Evolutionary conservation across 2,329 filamentous ascomycete genomes (phyloP).

Genomic region (Colletotrichum sp.): DNA sequence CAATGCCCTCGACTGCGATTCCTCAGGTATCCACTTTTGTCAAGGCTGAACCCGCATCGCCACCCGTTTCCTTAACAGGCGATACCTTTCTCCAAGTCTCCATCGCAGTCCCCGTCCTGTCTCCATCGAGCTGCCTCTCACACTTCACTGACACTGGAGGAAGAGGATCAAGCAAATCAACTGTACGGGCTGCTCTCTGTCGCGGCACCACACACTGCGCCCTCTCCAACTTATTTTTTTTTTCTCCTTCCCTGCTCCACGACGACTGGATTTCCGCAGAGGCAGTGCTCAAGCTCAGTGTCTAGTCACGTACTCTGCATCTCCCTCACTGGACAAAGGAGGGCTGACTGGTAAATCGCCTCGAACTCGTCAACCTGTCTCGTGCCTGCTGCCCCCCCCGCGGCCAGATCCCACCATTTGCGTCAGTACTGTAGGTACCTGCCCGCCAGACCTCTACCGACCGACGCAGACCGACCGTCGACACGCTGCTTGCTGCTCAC

Average conservation of each 20-base stretch:
- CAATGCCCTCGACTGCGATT: background rate
- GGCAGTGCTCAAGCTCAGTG: background rate
- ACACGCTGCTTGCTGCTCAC: background rate
- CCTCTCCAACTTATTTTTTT: background rate
- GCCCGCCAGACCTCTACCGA: background rate
- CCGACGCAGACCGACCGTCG: background rate
- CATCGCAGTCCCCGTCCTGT: background rate
- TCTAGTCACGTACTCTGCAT: background rate
- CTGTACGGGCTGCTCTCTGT: background rate
- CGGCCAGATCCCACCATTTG: background rate
- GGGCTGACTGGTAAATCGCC: background rate
- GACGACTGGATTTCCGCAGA: background rate
- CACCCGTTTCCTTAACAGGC: background rate
- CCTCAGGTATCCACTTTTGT: background rate
- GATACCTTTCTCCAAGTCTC: background rate
- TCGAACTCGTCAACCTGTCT: background rate
- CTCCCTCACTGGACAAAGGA: background rate
- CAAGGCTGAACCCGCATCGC: background rate
- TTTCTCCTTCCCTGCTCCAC: background rate
- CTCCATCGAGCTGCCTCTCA: conserved; percentile 2
- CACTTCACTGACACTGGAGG: background rate
- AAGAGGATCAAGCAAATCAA: background rate
- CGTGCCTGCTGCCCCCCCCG: background rate
- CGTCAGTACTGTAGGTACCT: background rate
- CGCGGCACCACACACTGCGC: background rate